These are phyloP conservation scores for Sclerospora graminicola DNA, from an alignment of 352 stramenopile species.

Conservation along the genomic window DNA sequence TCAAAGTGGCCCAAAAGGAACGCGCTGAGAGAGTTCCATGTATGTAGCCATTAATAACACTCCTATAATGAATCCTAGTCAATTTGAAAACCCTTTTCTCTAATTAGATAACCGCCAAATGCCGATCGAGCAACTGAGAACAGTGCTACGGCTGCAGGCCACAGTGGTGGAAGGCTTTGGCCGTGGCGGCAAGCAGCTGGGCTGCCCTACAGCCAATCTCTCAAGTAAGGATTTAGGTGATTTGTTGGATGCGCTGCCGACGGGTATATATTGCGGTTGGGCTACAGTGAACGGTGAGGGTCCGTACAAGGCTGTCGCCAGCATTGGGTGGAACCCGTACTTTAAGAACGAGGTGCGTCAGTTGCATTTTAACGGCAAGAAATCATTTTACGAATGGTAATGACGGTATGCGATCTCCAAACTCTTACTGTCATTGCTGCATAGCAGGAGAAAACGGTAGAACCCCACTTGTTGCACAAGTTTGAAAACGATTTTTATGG, in stretches of 20 bases:
- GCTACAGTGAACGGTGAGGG: constrained; percentile 76
- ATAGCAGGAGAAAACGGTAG: constrained; percentile 90
- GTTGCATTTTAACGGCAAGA: not conserved
- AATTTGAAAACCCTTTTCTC: not conserved
- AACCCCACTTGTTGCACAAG: constrained; percentile 91
- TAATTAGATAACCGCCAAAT: constrained; percentile 12
- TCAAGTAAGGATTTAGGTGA: constrained; percentile 78
- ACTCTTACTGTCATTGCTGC: not conserved
- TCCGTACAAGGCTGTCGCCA: constrained; percentile 92
- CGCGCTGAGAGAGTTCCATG: too few species aligned
- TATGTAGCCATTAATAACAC: too few species aligned
- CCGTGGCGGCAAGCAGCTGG: constrained; percentile 92
- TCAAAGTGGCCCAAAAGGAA: too few species aligned
- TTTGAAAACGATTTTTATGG: constrained; percentile 94
- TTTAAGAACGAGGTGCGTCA: constrained; percentile 85
- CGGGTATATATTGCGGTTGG: constrained; percentile 94
- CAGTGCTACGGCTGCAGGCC: constrained; percentile 71
- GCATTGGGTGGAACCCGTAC: constrained; percentile 93
- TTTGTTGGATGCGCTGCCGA: constrained; percentile 59
- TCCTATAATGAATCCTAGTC: not conserved
- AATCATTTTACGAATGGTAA: constrained; percentile 1
- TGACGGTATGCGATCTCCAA: not conserved
- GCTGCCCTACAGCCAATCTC: constrained; percentile 93
- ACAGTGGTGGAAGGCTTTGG: constrained; percentile 91
- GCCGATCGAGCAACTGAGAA: constrained; percentile 45